Base-by-base conservation (phyloP, 2,329 filamentous ascomycete genomes). In the Penicillium sp. region DNA sequence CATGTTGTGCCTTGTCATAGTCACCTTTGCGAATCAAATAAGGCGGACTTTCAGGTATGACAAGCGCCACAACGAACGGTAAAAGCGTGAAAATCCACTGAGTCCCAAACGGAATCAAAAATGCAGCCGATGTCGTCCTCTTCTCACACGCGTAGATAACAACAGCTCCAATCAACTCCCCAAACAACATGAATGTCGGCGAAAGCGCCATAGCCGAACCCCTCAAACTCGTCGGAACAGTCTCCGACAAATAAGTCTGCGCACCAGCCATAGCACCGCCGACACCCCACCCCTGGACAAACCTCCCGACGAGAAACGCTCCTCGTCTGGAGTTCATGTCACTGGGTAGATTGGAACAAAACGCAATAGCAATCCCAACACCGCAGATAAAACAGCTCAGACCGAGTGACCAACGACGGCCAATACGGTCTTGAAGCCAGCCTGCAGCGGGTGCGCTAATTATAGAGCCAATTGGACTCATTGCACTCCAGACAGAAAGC, bases 21-120 rank as follows among this genome's bases (percentile, higher is more conserved):
- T 64, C 63, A 4, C 66, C 68, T 46, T 72, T 75, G 3, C 77
- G 72, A 1, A 82, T 63, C 1, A 81, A 64, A 53, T 74, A 81
- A 0, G 76, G 69, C 0, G 80, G 80, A 11, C 74, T 79, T 54
- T 83, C 80, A 0, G 80, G 80, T 30, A 82, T 70, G 40, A 77
- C 36, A 28, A 76, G 58, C 0, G 77, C 69, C 14, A 78, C 61
- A 16, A 75, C 3, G 13, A 80, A 63, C 0, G 77, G 73, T 0
- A 78, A 53, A 5, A 70, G 65, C 0, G 75, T 63, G 27, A 63
- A 65, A 0, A 62, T 55, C 64, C 65, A 67, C 38, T 64, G 52
- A 1, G 64, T 64, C 2, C 53, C 50, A 42, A 66, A 65, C 6
- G 64, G 62, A 5, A 56, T 50, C 10, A 73, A 54, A 74, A 75